Evolutionary conservation across 306 rosid species (phyloP).

Genomic region (Urtica urens): DNA sequence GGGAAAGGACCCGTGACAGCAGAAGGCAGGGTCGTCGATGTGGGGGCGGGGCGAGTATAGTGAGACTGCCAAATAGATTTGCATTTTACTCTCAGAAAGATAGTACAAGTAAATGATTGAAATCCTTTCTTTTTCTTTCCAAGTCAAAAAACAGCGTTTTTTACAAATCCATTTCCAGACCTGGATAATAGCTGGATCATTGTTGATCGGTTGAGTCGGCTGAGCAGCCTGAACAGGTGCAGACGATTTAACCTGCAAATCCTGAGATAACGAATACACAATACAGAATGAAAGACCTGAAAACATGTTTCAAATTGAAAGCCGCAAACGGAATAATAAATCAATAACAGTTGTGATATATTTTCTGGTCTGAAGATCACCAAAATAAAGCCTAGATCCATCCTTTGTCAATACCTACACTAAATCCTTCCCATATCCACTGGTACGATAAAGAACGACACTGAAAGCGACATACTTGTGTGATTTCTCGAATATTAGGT

Average conservation of each 20-base stretch:
- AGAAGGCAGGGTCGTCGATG: conserved; percentile 51
- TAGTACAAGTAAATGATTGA: too few relatives aligned
- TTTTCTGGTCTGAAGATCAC: neutral
- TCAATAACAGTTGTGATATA: too few relatives aligned
- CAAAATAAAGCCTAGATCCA: neutral
- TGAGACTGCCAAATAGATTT: conserved; percentile 68
- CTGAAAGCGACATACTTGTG: too few relatives aligned
- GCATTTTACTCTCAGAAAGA: too few relatives aligned
- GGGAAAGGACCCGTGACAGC: too few relatives aligned
- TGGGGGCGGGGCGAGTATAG: conserved; percentile 44
- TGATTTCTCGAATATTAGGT: too few relatives aligned
- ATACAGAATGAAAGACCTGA: conserved; percentile 10
- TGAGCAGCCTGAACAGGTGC: conserved; percentile 30
- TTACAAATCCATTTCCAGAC: too few relatives aligned
- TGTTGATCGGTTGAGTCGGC: conserved; percentile 25
- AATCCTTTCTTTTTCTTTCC: too few relatives aligned
- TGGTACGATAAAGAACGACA: too few relatives aligned
- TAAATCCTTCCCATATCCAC: too few relatives aligned
- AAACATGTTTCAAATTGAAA: neutral
- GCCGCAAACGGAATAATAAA: neutral
- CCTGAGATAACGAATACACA: conserved; percentile 30
- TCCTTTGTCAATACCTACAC: too few relatives aligned
- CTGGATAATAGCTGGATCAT: conserved; percentile 68
- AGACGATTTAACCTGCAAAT: conserved; percentile 57
- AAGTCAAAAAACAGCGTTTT: too few relatives aligned